Percentiles rank a stretch among this genome's conserved stretches.
These are phyloP conservation scores for Streptanthus diversifolius DNA, from an alignment of 345 rosid genomes.

Conservation along the genomic window DNA sequence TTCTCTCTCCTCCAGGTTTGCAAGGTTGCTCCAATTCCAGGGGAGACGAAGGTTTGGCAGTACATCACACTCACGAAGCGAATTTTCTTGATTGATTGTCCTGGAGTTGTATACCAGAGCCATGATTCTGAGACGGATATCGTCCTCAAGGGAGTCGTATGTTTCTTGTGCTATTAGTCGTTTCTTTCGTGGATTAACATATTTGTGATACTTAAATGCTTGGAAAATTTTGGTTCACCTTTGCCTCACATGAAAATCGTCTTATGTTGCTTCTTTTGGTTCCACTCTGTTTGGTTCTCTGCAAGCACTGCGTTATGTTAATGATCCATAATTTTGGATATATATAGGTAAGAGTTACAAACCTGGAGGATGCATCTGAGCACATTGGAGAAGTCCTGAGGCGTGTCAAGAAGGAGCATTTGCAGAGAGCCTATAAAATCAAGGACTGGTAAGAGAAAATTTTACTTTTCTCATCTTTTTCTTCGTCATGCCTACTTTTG, in stretches of 20 bases:
- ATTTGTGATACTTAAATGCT: background rate
- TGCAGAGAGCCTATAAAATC: slow-evolving; percentile 86
- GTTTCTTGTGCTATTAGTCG: slow-evolving; percentile 16
- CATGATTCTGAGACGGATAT: slow-evolving; percentile 87
- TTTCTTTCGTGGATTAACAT: background rate
- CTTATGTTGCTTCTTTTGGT: background rate
- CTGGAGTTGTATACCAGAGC: slow-evolving; percentile 95
- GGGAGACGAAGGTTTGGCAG: slow-evolving; percentile 99
- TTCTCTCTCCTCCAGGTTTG: slow-evolving; percentile 54
- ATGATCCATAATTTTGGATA: background rate
- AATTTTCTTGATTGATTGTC: slow-evolving; percentile 92
- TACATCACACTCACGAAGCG: slow-evolving; percentile 91
- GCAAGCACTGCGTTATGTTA: background rate
- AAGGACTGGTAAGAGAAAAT: slow-evolving; percentile 55
- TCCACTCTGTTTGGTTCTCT: background rate
- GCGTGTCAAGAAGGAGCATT: slow-evolving; percentile 86
- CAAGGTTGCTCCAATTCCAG: slow-evolving; percentile 99
- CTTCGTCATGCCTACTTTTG: background rate
- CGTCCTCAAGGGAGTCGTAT: slow-evolving; percentile 94
- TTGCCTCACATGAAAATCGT: background rate
- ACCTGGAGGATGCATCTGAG: slow-evolving; percentile 81
- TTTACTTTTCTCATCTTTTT: background rate
- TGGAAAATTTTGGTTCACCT: background rate
- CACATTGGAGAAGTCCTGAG: slow-evolving; percentile 86
- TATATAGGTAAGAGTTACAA: slow-evolving; percentile 62